Conservation (phyloP, 139 green algal genomes). For the Chlamydomonas sp. region DNA sequence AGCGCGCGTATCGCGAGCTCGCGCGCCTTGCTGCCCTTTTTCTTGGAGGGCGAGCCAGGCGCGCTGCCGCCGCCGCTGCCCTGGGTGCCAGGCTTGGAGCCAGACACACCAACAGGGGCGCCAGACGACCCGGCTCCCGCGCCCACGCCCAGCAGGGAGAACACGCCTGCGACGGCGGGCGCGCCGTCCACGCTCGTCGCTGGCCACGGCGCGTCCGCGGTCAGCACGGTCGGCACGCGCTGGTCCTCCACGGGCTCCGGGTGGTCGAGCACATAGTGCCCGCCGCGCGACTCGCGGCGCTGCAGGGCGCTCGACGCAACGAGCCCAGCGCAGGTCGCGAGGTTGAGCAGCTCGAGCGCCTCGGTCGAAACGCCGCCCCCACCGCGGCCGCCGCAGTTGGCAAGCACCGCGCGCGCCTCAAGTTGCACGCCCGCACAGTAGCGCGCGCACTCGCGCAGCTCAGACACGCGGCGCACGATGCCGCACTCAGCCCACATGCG, state of each 20-base stretch:
- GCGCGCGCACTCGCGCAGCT: slow-evolving; percentile 50
- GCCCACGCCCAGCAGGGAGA: too few species aligned
- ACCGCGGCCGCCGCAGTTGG: too few species aligned
- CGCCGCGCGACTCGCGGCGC: slow-evolving; percentile 73
- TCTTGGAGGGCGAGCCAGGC: not conserved
- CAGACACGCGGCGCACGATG: slow-evolving; percentile 72
- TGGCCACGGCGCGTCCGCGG: too few species aligned
- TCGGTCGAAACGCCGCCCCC: slow-evolving; percentile 53
- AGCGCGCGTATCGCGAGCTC: slow-evolving; percentile 4
- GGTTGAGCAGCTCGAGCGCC: slow-evolving; percentile 82
- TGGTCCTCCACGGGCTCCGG: slow-evolving; percentile 33
- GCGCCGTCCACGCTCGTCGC: too few species aligned
- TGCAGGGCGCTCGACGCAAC: slow-evolving; percentile 71
- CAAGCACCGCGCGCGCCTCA: slow-evolving; percentile 50
- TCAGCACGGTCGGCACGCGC: slow-evolving; percentile 50
- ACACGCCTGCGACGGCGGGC: too few species aligned
- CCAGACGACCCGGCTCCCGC: too few species aligned
- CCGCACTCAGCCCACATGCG: slow-evolving; percentile 85
- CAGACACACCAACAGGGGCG: too few species aligned
- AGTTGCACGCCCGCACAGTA: slow-evolving; percentile 43
- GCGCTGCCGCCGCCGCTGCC: too few species aligned
- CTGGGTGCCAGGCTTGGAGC: too few species aligned
- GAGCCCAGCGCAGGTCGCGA: slow-evolving; percentile 77
- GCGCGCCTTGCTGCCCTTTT: not conserved
- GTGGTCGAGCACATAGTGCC: slow-evolving; percentile 75